Base-by-base conservation (phyloP, 192 early-diverging fungal species). In the Physocladia obscura region DNA sequence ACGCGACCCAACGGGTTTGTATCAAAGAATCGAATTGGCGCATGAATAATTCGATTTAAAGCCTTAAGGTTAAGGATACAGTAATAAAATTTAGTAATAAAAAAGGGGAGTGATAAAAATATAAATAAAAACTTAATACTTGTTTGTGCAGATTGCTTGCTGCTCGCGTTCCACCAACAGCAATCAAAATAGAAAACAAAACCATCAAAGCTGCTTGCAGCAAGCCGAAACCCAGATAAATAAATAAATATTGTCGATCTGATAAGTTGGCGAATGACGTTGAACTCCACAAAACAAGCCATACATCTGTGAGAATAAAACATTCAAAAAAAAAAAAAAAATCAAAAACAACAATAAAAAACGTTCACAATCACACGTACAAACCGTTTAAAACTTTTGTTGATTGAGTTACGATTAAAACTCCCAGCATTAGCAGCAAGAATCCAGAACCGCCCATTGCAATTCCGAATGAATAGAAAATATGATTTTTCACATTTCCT, bases 21-120 rank as follows among this genome's bases (percentile, higher is more conserved):
- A 67, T 89, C 87, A 71, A 88, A 93, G 77, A 97, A 95, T 1
- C 78, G 75, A 54, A 90, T 80, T 8, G 92, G 92, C 1, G 92
- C 86, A 5, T 88, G 78, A 58, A 93, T 54, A 15, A 95, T 82
- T 31, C 85, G 76, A 17, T 71, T 49, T 11, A 94, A 74, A 36
- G 93, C 87, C 29, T 1, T 80, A 84, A 60, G n/a, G n/a, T n/a
- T n/a, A n/a, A n/a, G n/a, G n/a, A n/a, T n/a, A n/a, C n/a, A n/a
- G n/a, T n/a, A n/a, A n/a, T n/a, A n/a, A n/a, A n/a, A n/a, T n/a
- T n/a, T n/a, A n/a, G n/a, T n/a, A n/a, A n/a, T n/a, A n/a, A n/a
- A n/a, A n/a, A n/a, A n/a, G n/a, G n/a, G n/a, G n/a, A n/a, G n/a
- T n/a, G n/a, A n/a, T n/a, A n/a, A n/a, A n/a, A 60, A 4, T 54